Percentiles rank a stretch among this genome's conserved stretches.
Evolutionary conservation across 2,329 filamentous ascomycete species (phyloP).

Genomic region (Knoxdaviesia proteae): DNA sequence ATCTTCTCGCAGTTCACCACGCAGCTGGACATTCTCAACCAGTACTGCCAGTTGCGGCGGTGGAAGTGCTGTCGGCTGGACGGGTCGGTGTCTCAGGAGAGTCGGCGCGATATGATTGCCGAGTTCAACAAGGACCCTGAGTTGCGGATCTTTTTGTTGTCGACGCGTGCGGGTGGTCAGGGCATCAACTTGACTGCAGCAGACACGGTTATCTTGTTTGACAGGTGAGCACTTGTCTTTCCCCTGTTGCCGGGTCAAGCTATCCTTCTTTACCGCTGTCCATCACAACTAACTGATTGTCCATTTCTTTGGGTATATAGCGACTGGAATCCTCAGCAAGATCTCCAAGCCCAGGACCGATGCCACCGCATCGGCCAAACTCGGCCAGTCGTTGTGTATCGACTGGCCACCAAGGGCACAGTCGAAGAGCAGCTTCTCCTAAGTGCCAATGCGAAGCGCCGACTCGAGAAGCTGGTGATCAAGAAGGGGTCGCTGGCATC

Average conservation of each 20-base stretch:
- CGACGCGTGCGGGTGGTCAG: slow-evolving; percentile 79
- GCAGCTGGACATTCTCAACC: slow-evolving; percentile 74
- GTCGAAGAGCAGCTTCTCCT: slow-evolving; percentile 76
- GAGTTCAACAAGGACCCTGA: slow-evolving; percentile 47
- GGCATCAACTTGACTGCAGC: slow-evolving; percentile 86
- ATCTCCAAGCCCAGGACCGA: slow-evolving; percentile 88
- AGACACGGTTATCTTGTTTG: slow-evolving; percentile 83
- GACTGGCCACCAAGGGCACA: slow-evolving; percentile 79
- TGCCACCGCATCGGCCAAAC: slow-evolving; percentile 90
- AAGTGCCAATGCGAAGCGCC: slow-evolving; percentile 76
- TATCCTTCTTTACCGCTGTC: not conserved
- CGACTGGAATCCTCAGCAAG: slow-evolving; percentile 92
- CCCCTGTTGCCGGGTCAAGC: slow-evolving; percentile 4
- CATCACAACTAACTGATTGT: not conserved
- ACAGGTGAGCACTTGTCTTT: slow-evolving; percentile 17
- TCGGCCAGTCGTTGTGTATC: slow-evolving; percentile 77
- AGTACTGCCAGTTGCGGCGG: slow-evolving; percentile 63
- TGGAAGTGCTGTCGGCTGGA: slow-evolving; percentile 85
- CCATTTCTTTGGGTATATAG: slow-evolving; percentile 4
- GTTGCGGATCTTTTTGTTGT: slow-evolving; percentile 65
- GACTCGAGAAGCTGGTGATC: slow-evolving; percentile 86
- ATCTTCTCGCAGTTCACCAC: slow-evolving; percentile 96
- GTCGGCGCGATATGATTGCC: slow-evolving; percentile 49
- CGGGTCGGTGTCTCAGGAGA: slow-evolving; percentile 58
- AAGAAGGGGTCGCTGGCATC: slow-evolving; percentile 45